Base-by-base conservation (phyloP, 2,329 filamentous ascomycete genomes). In the Rhinocladiella similis region DNA sequence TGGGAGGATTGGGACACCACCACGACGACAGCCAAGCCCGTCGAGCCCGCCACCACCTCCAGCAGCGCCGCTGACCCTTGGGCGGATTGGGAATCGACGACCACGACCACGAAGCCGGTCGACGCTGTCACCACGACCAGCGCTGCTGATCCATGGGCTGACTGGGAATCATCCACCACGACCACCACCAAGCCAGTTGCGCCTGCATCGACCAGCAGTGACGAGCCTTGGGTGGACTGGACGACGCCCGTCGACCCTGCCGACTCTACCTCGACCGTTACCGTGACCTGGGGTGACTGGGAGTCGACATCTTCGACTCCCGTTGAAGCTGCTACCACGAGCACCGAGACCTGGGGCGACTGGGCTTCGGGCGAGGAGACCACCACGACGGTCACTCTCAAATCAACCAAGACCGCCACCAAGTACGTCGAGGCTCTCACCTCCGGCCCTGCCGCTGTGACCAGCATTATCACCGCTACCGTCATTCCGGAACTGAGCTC, bases 391-490 rank as follows among this genome's bases (percentile, higher is more conserved):
- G 18, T 84, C 63, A 83, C 84, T 67, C 81, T 86, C 49, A 82
- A 83, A 70, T 77, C 83, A 66, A 80, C 83, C 50, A 82, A 88
- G 63, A 91, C 87, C 64, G 80, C 84, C 75, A 89, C 85, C 63
- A 79, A 81, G 72, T 83, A 80, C 66, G 84, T 89, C 66, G 80
- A 88, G 66, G 81, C 84, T 78, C 91, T 88, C 83, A 88, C 89
- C 61, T 88, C 29, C 47, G 64, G 67, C 29, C 25, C 51, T 45
- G 42, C 50, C n/a, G 51, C 36, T 18, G 53, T 49, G 13, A 57
- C 50, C 20, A 55, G 47, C 43, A 27, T 55, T n/a, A 39, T 56
- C 43, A 56, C 47, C 13, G 57, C 54, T 43, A 61, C 54, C 47
- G 47, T 49, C 18, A 45, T 50, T 18, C 48, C 57, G 45, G 45